Percentiles rank a stretch among this genome's conserved stretches.
Conservation (phyloP, 2,329 filamentous ascomycete genomes). For the Immersiporthe knoxdaviesiana region DNA sequence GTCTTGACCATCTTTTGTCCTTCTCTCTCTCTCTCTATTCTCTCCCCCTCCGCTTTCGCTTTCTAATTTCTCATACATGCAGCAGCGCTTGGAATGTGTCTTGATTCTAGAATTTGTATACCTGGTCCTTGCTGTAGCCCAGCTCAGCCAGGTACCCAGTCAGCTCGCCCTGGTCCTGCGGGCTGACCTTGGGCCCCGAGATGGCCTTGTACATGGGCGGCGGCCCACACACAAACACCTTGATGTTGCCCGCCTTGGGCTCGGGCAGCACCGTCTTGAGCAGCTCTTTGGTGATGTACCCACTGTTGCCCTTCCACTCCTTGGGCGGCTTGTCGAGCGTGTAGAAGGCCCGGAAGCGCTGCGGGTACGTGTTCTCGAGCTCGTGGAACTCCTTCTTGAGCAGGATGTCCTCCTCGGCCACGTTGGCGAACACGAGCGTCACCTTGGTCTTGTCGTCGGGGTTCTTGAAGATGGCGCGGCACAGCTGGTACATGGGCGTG, state of each 20-base stretch:
- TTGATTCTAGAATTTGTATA: conserved; percentile 80
- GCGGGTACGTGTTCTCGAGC: conserved; percentile 93
- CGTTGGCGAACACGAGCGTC: conserved; percentile 90
- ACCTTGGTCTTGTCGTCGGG: conserved; percentile 97
- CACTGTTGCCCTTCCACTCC: conserved; percentile 76
- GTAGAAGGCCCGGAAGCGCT: conserved; percentile 95
- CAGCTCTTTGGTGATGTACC: conserved; percentile 86
- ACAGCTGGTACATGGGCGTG: conserved; percentile 96
- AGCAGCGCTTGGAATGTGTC: neutral
- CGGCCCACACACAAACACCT: conserved; percentile 95
- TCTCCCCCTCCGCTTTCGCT: neutral
- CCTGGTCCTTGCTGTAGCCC: conserved; percentile 76
- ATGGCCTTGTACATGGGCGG: conserved; percentile 93
- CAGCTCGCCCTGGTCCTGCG: conserved; percentile 92
- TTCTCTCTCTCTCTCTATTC: neutral
- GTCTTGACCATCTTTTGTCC: neutral
- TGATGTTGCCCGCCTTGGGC: conserved; percentile 89
- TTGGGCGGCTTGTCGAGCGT: conserved; percentile 83
- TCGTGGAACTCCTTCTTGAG: conserved; percentile 82
- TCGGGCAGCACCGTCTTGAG: conserved; percentile 94
- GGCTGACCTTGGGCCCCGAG: conserved; percentile 86
- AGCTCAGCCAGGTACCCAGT: conserved; percentile 80
- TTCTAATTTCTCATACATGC: conserved; percentile 9
- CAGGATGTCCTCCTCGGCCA: conserved; percentile 87
- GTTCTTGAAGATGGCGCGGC: conserved; percentile 91